Conservation (phyloP, 2,329 filamentous ascomycete species). For the Biscogniauxia marginata region DNA sequence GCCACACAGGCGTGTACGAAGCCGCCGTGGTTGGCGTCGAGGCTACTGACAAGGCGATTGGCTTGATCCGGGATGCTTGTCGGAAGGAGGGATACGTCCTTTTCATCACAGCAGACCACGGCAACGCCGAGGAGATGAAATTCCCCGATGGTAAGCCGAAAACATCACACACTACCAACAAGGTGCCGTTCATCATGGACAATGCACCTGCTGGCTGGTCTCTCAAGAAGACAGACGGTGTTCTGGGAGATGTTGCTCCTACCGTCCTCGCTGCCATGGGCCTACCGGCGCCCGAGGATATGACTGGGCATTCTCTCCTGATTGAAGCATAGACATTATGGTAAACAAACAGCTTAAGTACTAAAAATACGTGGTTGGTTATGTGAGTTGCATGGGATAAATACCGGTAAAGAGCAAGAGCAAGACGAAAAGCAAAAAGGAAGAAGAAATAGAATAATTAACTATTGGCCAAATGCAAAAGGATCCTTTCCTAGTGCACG, state of each 20-base stretch:
- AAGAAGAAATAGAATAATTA: conserved; percentile 15
- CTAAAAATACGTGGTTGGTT: too few relatives aligned
- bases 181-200: conserved; percentile 96
- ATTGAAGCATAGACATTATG: conserved; percentile 36
- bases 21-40: conserved; percentile 82
- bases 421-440: background rate
- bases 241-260: conserved; percentile 97
- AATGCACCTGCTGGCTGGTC: conserved; percentile 90
- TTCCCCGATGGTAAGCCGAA: conserved; percentile 94
- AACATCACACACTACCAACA: conserved; percentile 97
- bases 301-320: conserved; percentile 84
- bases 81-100: conserved; percentile 90
- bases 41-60: conserved; percentile 92
- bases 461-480: too few relatives aligned
- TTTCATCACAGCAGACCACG: conserved; percentile 95
- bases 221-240: conserved; percentile 74
- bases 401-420: background rate
- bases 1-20: conserved; percentile 96
- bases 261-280: conserved; percentile 91
- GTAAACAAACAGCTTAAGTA: conserved; percentile 41
- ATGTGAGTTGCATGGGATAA: too few relatives aligned
- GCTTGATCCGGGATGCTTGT: conserved; percentile 87
- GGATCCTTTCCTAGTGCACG: too few relatives aligned
- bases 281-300: conserved; percentile 82
- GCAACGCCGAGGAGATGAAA: conserved; percentile 99